Evolutionary conservation across 441 rosid species (phyloP), one percentile per base, ranked within the genome.

Genomic region (Erodium texanum): DNA sequence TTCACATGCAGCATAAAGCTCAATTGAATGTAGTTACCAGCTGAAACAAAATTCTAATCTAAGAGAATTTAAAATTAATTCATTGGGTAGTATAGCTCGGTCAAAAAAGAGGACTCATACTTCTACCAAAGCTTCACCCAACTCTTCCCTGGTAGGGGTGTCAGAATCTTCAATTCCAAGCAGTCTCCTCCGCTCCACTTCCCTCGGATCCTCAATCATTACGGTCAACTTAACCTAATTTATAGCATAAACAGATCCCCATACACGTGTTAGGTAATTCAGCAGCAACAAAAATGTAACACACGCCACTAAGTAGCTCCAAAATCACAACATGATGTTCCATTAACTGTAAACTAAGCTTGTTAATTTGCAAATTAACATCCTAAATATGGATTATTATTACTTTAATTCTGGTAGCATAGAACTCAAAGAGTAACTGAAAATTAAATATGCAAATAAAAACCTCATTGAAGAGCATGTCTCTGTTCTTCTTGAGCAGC

Each of bases 391-490:
- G 0, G 2, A 41, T 41, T n/a, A n/a, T n/a, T n/a, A n/a, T n/a
- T n/a, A n/a, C 14, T 15, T 14, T 15, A 45, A 45, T 0, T 45
- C 45, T 0, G 15, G 41, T 19, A 62, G 23, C 50, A 32, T 54
- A 66, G 15, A 27, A 43, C 19, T 14, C 0, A 16, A 12, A 45
- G 16, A 12, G 54, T 11, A 45, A 38, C 45, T 7, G 16, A 68
- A 52, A 56, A 66, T 2, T 24, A 19, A 4, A 48, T 38, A 69
- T 62, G 64, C 15, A 27, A 54, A 38, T 11, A 45, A 19, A 62
- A 76, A 89, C 98, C 87, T 92, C 96, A 74, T 78, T 84, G 77
- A 88, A 90, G 66, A 92, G 73, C 98, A 92, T 92, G 76, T 92
- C 98, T 65, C 96, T 83, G 68, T 92, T 92, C 71, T 84, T 86